These are phyloP conservation scores for Leishmania major DNA, from an alignment of 208 protist species.

Conservation along the genomic window DNA sequence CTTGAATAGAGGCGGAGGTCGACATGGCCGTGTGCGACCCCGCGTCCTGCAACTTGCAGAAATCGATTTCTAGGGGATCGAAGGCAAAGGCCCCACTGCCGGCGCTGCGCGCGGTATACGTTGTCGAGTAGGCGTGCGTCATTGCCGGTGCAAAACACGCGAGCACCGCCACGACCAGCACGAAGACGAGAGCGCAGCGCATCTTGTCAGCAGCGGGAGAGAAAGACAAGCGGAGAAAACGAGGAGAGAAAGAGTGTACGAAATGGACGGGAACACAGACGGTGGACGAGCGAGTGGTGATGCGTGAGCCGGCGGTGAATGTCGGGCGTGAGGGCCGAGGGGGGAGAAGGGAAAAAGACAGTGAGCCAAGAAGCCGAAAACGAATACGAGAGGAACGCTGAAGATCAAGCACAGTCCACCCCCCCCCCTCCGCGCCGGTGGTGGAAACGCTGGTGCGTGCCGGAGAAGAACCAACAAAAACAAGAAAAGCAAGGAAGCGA, in stretches of 20 bases:
- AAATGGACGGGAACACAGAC: not conserved
- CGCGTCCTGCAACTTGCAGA: slow-evolving; percentile 13
- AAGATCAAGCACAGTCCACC: not conserved
- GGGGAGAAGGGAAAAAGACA: not conserved
- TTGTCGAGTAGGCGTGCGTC: slow-evolving; percentile 47
- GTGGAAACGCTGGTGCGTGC: too few species aligned
- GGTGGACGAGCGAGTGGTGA: not conserved
- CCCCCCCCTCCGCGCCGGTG: too few species aligned
- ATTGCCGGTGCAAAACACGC: slow-evolving; percentile 16
- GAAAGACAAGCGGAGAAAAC: not conserved
- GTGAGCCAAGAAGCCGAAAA: not conserved
- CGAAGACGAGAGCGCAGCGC: slow-evolving; percentile 1
- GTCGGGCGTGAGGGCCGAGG: not conserved
- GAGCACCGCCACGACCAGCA: not conserved
- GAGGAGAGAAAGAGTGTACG: not conserved
- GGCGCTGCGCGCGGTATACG: slow-evolving; percentile 20
- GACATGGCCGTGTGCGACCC: slow-evolving; percentile 59
- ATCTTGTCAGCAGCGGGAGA: not conserved
- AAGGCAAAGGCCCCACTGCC: slow-evolving; percentile 11
- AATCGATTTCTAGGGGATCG: slow-evolving; percentile 11
- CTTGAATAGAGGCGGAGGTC: slow-evolving; percentile 38
- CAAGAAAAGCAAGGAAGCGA: not conserved
- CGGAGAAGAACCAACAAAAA: not conserved
- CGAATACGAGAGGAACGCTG: not conserved
- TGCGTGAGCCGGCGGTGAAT: not conserved